Evolutionary conservation across 257 asterid species (phyloP).

Genomic region (Agastache rugosa): DNA sequence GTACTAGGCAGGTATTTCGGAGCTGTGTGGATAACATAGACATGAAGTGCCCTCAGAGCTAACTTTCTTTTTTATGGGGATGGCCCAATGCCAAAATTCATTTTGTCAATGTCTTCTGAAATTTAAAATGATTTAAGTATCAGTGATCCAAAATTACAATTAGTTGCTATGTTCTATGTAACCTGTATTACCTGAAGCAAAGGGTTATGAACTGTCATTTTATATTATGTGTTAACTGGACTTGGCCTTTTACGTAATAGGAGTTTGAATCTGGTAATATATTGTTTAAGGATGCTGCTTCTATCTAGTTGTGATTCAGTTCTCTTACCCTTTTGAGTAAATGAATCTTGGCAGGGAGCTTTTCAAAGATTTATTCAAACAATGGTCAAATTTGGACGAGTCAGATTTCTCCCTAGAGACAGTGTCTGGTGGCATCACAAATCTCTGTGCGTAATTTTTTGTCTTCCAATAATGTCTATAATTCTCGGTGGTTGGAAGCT

Average conservation of each 20-base stretch:
- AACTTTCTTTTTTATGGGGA: background rate
- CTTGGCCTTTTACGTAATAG: background rate
- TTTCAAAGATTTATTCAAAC: constrained; percentile 82
- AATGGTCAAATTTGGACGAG: constrained; percentile 77
- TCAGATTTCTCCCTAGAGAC: constrained; percentile 78
- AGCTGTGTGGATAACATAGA: too few relatives aligned
- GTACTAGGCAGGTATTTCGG: too few relatives aligned
- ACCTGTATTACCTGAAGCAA: constrained; percentile 25
- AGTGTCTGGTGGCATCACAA: constrained; percentile 98
- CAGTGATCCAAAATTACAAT: background rate
- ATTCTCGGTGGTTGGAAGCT: constrained; percentile 16
- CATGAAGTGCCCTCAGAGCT: too few relatives aligned
- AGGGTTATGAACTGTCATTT: constrained; percentile 10
- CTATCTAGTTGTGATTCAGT: constrained; percentile 18
- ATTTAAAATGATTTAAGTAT: background rate
- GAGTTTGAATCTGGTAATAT: constrained; percentile 20
- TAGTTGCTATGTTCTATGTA: constrained; percentile 14
- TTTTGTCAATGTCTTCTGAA: too few relatives aligned
- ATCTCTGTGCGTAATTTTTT: constrained; percentile 60
- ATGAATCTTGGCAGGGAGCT: constrained; percentile 62
- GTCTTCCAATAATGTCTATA: constrained; percentile 22
- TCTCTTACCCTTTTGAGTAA: background rate
- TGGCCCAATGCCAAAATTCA: too few relatives aligned
- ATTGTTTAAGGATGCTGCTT: constrained; percentile 19
- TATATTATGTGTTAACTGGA: background rate